These are phyloP conservation scores for Erodium texanum DNA, from an alignment of 441 rosid species.

Conservation along the genomic window DNA sequence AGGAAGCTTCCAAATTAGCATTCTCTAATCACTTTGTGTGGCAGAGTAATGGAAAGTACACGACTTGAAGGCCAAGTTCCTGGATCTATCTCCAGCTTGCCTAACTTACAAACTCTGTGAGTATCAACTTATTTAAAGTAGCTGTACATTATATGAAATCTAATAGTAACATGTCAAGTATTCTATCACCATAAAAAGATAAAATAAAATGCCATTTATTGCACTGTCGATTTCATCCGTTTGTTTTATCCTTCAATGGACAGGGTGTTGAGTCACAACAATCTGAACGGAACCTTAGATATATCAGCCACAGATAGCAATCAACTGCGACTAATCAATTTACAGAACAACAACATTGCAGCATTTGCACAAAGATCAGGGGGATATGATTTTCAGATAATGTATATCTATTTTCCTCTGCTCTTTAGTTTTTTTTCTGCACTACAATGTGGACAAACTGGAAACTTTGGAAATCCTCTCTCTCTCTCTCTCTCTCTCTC, in stretches of 20 bases:
- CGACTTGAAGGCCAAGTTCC: slow-evolving; percentile 52
- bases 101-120: slow-evolving; percentile 53
- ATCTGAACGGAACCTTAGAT: slow-evolving; percentile 40
- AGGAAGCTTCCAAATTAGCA: background rate
- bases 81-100: slow-evolving; percentile 35
- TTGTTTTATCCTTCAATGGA: background rate
- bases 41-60: slow-evolving; percentile 56
- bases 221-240: too few species aligned
- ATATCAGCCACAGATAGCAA: slow-evolving; percentile 32
- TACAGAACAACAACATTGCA: slow-evolving; percentile 38
- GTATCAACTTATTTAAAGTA: slow-evolving; percentile 21
- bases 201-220: too few species aligned
- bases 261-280: slow-evolving; percentile 44
- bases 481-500: too few species aligned
- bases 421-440: too few species aligned
- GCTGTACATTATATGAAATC: too few species aligned
- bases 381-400: slow-evolving; percentile 14
- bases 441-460: too few species aligned
- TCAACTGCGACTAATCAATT: slow-evolving; percentile 41
- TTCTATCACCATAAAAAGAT: too few species aligned
- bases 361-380: slow-evolving; percentile 17
- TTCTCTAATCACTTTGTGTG: slow-evolving; percentile 10
- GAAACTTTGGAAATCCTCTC: too few species aligned
- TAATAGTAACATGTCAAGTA: too few species aligned
- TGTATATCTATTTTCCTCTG: slow-evolving; percentile 32